phyloP scores from a whole-genome alignment of 164 flowering plant genomes.

The Taxillus chinensis region DNA sequence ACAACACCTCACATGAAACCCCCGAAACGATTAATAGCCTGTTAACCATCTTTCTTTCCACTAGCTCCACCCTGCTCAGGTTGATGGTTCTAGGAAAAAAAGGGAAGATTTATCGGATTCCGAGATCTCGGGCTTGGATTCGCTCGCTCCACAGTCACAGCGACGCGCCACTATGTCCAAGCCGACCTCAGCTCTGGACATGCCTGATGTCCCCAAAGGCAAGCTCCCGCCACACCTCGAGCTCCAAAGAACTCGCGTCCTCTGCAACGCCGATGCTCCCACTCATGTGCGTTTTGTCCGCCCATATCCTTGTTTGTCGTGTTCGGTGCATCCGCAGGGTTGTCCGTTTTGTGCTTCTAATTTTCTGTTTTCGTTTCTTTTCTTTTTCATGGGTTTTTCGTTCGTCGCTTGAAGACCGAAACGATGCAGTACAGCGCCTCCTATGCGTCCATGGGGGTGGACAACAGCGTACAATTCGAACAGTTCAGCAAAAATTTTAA shows the following conservation, averaged over 20 bases:
- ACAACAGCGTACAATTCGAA: conserved; percentile 50
- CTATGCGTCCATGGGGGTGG: conserved; percentile 63
- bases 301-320: not conserved
- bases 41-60: no score
- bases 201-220: conserved; percentile 60
- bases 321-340: not conserved
- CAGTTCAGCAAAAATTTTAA: conserved; percentile 49
- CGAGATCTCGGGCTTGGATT: no score
- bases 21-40: no score
- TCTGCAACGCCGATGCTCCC: conserved; percentile 60
- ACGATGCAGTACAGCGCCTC: conserved; percentile 58
- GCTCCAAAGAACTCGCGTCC: conserved; percentile 64
- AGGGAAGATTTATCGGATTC: no score
- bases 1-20: no score
- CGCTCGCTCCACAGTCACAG: no score
- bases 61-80: no score
- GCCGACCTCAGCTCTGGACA: conserved; percentile 20
- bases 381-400: no score
- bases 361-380: not conserved
- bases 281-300: conserved; percentile 30
- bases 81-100: no score
- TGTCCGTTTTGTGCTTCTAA: not conserved
- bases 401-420: conserved; percentile 48
- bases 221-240: conserved; percentile 66
- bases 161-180: not conserved